phyloP scores from a whole-genome alignment of 225 moss, liverwort and hornwort genomes.

The Lunularia cruciata region DNA sequence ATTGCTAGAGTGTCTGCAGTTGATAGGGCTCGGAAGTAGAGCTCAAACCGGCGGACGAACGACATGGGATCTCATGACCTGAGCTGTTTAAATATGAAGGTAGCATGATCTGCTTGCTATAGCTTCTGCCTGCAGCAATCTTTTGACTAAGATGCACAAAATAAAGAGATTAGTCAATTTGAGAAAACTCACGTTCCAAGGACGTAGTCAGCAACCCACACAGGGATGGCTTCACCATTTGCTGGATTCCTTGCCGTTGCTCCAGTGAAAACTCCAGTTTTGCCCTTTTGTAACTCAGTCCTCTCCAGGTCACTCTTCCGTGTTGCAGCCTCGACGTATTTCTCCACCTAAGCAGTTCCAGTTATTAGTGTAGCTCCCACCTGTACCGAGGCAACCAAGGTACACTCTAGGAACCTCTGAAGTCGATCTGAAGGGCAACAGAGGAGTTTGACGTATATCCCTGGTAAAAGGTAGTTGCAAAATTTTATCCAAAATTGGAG shows the following conservation, averaged over 20 bases:
- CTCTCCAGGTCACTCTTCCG: slow-evolving; percentile 92
- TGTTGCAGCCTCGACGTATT: slow-evolving; percentile 81
- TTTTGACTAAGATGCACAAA: too few relatives aligned
- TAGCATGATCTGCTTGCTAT: too few relatives aligned
- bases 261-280: slow-evolving; percentile 86
- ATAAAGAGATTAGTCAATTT: not conserved
- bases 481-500: too few relatives aligned
- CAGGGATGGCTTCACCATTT: slow-evolving; percentile 74
- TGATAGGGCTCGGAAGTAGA: too few relatives aligned
- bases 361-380: not conserved
- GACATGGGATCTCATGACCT: too few relatives aligned
- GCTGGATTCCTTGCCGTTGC: slow-evolving; percentile 75
- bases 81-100: too few relatives aligned
- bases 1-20: too few relatives aligned
- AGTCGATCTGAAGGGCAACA: not conserved
- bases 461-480: not conserved
- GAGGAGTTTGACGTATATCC: not conserved
- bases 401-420: not conserved
- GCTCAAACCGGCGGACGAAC: too few relatives aligned
- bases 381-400: not conserved
- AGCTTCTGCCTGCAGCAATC: too few relatives aligned
- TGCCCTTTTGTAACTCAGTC: slow-evolving; percentile 90
- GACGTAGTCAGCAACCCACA: slow-evolving; percentile 98
- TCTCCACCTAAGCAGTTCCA: slow-evolving; percentile 49
- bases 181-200: slow-evolving; percentile 66